Conservation (phyloP, 768 basidiomycete genomes). For the Hydnomerulius pinastri region DNA sequence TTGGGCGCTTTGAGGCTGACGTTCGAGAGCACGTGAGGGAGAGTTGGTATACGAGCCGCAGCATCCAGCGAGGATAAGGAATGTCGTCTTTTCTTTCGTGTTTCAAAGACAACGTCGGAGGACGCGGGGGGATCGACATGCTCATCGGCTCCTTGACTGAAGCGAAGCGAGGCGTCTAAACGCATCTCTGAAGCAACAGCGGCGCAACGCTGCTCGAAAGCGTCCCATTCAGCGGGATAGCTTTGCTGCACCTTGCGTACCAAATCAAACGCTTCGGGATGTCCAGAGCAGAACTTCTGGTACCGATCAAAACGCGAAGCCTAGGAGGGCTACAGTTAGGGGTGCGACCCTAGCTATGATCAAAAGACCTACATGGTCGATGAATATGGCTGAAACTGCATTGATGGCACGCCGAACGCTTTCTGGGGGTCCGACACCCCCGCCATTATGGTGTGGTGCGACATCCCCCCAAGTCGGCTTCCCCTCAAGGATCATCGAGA, state of each 20-base stretch:
- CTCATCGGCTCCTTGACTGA: slow-evolving; percentile 13
- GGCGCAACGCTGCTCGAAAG: slow-evolving; percentile 80
- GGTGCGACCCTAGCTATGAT: neutral
- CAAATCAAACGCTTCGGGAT: slow-evolving; percentile 77
- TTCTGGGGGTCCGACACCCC: slow-evolving; percentile 23
- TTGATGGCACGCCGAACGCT: slow-evolving; percentile 42
- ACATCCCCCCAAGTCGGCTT: slow-evolving; percentile 9
- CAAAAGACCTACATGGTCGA: slow-evolving; percentile 47
- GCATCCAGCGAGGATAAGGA: slow-evolving; percentile 56
- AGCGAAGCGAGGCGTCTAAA: slow-evolving; percentile 18
- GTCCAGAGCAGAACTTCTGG: slow-evolving; percentile 84
- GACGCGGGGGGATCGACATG: slow-evolving; percentile 2
- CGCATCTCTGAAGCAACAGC: slow-evolving; percentile 45
- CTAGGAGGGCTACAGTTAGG: slow-evolving; percentile 41
- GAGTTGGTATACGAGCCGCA: slow-evolving; percentile 38
- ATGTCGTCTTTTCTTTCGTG: slow-evolving; percentile 41
- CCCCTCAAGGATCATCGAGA: slow-evolving; percentile 37
- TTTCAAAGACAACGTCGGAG: slow-evolving; percentile 20
- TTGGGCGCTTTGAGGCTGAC: slow-evolving; percentile 34
- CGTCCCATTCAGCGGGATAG: slow-evolving; percentile 74
- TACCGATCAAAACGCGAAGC: slow-evolving; percentile 77
- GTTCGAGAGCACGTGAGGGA: slow-evolving; percentile 34
- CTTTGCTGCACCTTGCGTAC: slow-evolving; percentile 66
- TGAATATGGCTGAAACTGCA: slow-evolving; percentile 56
- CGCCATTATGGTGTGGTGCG: neutral